Evolutionary conservation across 305 asterid genomes (phyloP).

Genomic region (Fraxinus sp.): DNA sequence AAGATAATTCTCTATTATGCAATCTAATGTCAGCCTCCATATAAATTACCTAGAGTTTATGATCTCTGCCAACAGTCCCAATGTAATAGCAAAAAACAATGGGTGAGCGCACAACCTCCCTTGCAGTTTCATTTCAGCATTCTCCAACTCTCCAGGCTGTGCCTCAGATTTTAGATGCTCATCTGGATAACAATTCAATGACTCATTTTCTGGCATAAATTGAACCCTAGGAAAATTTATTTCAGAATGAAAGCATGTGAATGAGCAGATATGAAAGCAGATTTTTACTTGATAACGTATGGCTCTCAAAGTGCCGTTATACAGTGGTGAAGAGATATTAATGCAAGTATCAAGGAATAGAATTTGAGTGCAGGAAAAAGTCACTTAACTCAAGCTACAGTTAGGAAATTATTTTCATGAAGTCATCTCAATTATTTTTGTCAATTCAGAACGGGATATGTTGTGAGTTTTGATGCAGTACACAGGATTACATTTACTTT

Average conservation of each 20-base stretch:
- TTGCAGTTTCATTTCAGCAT: constrained; percentile 35
- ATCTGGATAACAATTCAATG: constrained; percentile 38
- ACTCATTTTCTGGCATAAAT: constrained; percentile 11
- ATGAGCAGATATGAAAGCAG: neutral
- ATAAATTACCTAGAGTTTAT: constrained; percentile 82
- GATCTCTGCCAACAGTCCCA: constrained; percentile 91
- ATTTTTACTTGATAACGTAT: neutral
- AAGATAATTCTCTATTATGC: neutral
- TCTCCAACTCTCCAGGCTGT: constrained; percentile 34
- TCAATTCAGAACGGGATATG: neutral
- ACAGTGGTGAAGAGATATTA: neutral
- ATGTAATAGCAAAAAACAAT: constrained; percentile 81
- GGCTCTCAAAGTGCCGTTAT: constrained; percentile 7
- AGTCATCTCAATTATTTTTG: neutral
- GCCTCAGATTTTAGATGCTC: constrained; percentile 39
- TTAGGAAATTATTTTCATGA: neutral
- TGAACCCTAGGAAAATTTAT: neutral
- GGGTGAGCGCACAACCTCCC: constrained; percentile 68
- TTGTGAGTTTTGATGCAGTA: neutral
- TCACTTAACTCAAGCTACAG: neutral
- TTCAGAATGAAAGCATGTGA: neutral
- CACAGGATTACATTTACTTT: neutral
- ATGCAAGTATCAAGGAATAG: neutral
- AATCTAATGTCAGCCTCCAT: constrained; percentile 12
- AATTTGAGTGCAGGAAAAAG: neutral